A percentile compares a stretch with the other conserved stretches of the same genome.
phyloP scores from a whole-genome alignment of 371 early-diverging fungal genomes.

The Mortierella sp. region DNA sequence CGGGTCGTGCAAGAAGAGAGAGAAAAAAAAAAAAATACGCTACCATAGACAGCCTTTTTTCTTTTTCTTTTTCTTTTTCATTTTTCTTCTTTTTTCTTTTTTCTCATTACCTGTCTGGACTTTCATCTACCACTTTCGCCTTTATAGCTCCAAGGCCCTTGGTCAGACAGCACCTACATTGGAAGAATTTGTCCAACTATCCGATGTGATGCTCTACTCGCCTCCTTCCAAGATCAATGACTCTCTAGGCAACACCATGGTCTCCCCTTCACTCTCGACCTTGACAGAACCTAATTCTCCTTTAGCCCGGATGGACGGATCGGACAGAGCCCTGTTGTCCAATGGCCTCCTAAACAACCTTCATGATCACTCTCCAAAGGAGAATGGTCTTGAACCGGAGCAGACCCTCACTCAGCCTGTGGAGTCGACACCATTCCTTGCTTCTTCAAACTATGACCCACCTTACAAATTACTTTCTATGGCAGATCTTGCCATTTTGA shows the following conservation, averaged over 20 bases:
- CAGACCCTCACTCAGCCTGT: neutral
- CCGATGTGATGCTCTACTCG: slow-evolving; percentile 58
- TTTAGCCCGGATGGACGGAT: too few relatives aligned
- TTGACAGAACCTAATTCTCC: too few relatives aligned
- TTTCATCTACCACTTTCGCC: neutral
- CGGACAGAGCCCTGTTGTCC: too few relatives aligned
- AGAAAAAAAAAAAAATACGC: too few relatives aligned
- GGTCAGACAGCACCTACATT: slow-evolving; percentile 43
- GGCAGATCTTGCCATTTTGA: slow-evolving; percentile 73
- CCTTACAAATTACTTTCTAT: slow-evolving; percentile 59
- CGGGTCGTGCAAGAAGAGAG: too few relatives aligned
- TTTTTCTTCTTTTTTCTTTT: too few relatives aligned
- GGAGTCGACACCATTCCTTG: neutral
- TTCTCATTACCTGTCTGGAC: too few relatives aligned
- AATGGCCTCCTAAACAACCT: too few relatives aligned
- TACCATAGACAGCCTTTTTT: too few relatives aligned
- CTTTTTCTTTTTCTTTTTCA: too few relatives aligned
- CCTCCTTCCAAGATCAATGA: slow-evolving; percentile 16
- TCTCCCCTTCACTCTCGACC: neutral
- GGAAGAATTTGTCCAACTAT: slow-evolving; percentile 59
- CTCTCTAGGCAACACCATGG: slow-evolving; percentile 3
- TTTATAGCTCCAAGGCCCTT: slow-evolving; percentile 11
- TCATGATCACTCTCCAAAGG: neutral
- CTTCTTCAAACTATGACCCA: slow-evolving; percentile 1
- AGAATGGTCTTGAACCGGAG: too few relatives aligned